These are phyloP conservation scores for Aspergillus nanangensis DNA, from an alignment of 495 filamentous ascomycete genomes.

Conservation along the genomic window DNA sequence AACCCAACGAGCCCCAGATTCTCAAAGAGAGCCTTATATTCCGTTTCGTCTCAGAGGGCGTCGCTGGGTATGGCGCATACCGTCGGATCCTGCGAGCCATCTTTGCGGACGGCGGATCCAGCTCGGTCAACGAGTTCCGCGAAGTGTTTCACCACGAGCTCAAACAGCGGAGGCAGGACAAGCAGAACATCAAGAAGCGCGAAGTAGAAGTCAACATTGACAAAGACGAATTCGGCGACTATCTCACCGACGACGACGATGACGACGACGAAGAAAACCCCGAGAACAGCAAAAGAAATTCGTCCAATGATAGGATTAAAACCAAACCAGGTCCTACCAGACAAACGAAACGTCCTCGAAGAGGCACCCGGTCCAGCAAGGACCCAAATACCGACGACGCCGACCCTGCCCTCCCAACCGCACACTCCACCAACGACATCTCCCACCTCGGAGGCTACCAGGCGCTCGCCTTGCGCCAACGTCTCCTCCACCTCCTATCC, in stretches of 20 bases:
- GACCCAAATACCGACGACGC: background rate
- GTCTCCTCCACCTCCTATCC: conserved; percentile 54
- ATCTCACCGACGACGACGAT: conserved; percentile 42
- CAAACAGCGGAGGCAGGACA: conserved; percentile 26
- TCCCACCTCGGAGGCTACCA: conserved; percentile 47
- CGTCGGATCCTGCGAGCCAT: conserved; percentile 58
- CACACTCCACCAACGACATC: conserved; percentile 18
- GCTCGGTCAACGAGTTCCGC: conserved; percentile 48
- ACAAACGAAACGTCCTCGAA: conserved; percentile 30
- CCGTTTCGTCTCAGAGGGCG: conserved; percentile 42
- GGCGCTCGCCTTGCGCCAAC: conserved; percentile 59
- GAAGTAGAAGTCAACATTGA: conserved; percentile 53
- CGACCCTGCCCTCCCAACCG: background rate
- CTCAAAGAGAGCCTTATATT: conserved; percentile 51
- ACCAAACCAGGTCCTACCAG: conserved; percentile 8
- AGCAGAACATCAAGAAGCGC: conserved; percentile 33
- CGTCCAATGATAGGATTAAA: background rate
- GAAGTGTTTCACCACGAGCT: conserved; percentile 60
- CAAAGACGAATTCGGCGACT: conserved; percentile 53
- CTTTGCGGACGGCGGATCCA: conserved; percentile 54
- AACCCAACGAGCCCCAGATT: conserved; percentile 14
- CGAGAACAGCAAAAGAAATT: conserved; percentile 1
- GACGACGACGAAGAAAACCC: conserved; percentile 28
- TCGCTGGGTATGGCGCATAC: conserved; percentile 32
- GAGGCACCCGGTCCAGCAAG: conserved; percentile 20